Evolutionary conservation across 2,329 filamentous ascomycete species (phyloP).

Genomic region (Xylogone sp.): DNA sequence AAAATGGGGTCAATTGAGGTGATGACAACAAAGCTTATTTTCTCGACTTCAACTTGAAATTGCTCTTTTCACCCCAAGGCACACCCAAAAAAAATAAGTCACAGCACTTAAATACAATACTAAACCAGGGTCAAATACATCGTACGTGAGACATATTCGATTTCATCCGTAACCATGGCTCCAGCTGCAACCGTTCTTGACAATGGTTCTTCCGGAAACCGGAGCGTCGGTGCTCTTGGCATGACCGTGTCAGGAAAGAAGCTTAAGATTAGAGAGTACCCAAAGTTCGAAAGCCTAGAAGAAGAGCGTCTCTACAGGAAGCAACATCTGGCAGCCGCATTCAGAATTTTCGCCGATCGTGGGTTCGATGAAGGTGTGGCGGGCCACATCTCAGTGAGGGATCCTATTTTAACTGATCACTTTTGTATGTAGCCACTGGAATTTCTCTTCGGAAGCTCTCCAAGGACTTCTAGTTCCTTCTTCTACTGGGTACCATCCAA

Average conservation of each 20-base stretch:
- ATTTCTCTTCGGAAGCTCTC: no score
- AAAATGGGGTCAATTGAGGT: neutral
- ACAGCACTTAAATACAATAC: neutral
- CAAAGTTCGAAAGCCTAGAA: constrained; percentile 19
- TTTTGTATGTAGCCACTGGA: constrained; percentile 29
- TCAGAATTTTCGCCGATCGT: constrained; percentile 18
- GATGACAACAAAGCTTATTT: neutral
- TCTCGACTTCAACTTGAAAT: neutral
- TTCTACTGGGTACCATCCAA: no score
- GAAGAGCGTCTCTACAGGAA: constrained; percentile 22
- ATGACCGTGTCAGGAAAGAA: constrained; percentile 40
- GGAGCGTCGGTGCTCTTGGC: constrained; percentile 39
- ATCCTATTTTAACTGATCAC: constrained; percentile 33
- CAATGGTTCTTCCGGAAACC: constrained; percentile 35
- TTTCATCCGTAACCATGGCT: constrained; percentile 29
- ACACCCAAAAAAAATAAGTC: neutral
- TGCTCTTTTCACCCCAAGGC: neutral
- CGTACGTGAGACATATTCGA: neutral
- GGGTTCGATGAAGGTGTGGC: constrained; percentile 54
- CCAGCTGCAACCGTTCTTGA: constrained; percentile 31
- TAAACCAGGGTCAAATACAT: neutral
- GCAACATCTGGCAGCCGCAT: constrained; percentile 23
- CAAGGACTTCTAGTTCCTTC: no score
- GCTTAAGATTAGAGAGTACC: constrained; percentile 42
- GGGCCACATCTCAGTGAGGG: constrained; percentile 54